phyloP scores from a whole-genome alignment of 106 monocot genomes.

The Dendrobium nobile region DNA sequence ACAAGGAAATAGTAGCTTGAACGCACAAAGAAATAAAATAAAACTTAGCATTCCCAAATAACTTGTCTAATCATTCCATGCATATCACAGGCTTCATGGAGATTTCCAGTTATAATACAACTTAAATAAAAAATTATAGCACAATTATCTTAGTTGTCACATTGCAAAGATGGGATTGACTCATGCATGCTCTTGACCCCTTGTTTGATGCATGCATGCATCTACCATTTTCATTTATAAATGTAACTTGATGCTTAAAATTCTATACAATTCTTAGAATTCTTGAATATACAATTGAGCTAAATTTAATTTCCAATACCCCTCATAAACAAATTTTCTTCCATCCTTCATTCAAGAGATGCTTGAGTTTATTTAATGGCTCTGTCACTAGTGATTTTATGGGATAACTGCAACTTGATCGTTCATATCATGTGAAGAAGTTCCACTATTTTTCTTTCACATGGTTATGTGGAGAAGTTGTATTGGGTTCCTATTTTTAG shows the following conservation, averaged over 20 bases:
- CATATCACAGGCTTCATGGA: too few relatives aligned
- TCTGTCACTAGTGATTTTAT: too few relatives aligned
- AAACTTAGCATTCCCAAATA: not conserved
- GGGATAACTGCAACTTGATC: too few relatives aligned
- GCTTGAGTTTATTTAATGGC: too few relatives aligned
- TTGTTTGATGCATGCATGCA: not conserved
- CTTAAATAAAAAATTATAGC: not conserved
- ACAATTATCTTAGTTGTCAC: not conserved
- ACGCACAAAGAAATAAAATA: not conserved
- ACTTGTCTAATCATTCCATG: not conserved
- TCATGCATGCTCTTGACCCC: not conserved
- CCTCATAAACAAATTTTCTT: not conserved
- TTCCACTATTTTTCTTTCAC: too few relatives aligned
- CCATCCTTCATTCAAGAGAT: too few relatives aligned
- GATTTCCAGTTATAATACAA: not conserved
- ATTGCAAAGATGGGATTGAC: not conserved
- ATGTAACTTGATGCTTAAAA: not conserved
- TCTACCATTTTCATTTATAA: not conserved
- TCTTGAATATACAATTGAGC: not conserved
- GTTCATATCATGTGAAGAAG: too few relatives aligned
- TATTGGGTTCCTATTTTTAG: too few relatives aligned
- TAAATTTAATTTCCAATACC: not conserved
- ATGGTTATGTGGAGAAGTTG: too few relatives aligned
- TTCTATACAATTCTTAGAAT: not conserved
- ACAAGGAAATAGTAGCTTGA: not conserved